Evolutionary conservation across 2,329 filamentous ascomycete genomes (phyloP).

Genomic region (Exophiala oligosperma): DNA sequence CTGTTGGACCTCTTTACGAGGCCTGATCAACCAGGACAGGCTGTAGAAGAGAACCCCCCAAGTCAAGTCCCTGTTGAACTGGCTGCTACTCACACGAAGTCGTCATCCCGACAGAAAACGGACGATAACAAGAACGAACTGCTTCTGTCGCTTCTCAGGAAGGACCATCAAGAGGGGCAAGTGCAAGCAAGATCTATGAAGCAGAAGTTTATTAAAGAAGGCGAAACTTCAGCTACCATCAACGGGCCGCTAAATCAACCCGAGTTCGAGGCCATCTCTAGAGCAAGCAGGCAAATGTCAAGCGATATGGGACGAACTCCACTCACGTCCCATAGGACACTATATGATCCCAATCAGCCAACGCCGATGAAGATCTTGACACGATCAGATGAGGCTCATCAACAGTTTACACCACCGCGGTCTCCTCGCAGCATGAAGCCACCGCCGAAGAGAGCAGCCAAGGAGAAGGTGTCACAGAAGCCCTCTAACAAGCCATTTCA

Average conservation of each 20-base stretch:
- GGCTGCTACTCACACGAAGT: constrained; percentile 42
- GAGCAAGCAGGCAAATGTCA: constrained; percentile 6
- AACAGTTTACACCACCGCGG: constrained; percentile 11
- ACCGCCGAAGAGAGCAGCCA: constrained; percentile 12
- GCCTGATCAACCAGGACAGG: constrained; percentile 23
- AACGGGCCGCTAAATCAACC: constrained; percentile 42
- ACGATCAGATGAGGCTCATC: constrained; percentile 24
- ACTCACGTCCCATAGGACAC: constrained; percentile 20
- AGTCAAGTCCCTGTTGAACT: constrained; percentile 43
- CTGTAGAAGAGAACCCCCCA: not conserved
- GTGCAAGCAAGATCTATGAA: constrained; percentile 21
- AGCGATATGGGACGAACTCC: constrained; percentile 25
- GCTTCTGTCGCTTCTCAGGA: constrained; percentile 20
- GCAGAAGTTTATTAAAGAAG: constrained; percentile 19
- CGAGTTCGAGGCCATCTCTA: constrained; percentile 37
- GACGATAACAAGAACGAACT: constrained; percentile 16
- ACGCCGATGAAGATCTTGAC: constrained; percentile 31
- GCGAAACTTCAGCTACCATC: constrained; percentile 39
- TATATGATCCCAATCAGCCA: constrained; percentile 28
- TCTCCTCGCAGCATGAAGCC: constrained; percentile 18
- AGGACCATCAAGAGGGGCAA: constrained; percentile 12
- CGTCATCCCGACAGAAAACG: constrained; percentile 19
- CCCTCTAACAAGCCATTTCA: constrained; percentile 48
- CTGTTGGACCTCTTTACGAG: constrained; percentile 23
- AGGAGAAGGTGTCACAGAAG: constrained; percentile 21